Base-by-base conservation (phyloP, 495 filamentous ascomycete species). In the Aspergillus sclerotioniger region DNA sequence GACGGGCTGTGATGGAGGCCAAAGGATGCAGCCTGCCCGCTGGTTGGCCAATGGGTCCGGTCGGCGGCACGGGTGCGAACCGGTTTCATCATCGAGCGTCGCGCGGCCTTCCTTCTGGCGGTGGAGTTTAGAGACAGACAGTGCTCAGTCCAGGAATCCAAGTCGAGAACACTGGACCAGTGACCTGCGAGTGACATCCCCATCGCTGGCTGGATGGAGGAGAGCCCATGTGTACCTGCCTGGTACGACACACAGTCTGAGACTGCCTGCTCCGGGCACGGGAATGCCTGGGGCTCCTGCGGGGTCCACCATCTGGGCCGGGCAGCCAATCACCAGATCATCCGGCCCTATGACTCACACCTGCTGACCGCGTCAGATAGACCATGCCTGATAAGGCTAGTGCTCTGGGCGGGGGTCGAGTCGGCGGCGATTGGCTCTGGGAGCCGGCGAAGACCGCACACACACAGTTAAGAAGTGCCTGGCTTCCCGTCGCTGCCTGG, bases 381-480 rank as follows among this genome's bases (percentile, higher is more conserved):
- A 17, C 63, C 64, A 56, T 63, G 50, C 71, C 64, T 51, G 15
- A 51, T 64, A 32, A 16, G 62, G 66, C 47, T 63, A 64, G 64
- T 5, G 20, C 17, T 15, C 4, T 16, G 46, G 50, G 64, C 55
- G 67, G 53, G 47, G 57, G 15, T 8, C 5, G 3, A n/a, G 13
- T 10, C 13, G 37, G 0, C 17, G 8, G 16, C 63, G 62, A 71
- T 68, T 68, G 68, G 71, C 29, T 29, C 29, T 45, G 17, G 32
- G 28, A 15, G 1, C 47, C 56, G 57, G 35, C 51, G n/a, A 13
- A 39, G 19, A 35, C 50, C 63, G 58, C 72, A 68, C 71, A 71
- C 68, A 66, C 51, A 39, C 57, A 61, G 59, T 75, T 73, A 76
- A 73, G 65, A 71, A 70, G 67, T 75, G 71, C 74, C 74, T 76